These are phyloP conservation scores for Aspergillus steynii DNA, from an alignment of 495 filamentous ascomycete genomes.

Conservation along the genomic window DNA sequence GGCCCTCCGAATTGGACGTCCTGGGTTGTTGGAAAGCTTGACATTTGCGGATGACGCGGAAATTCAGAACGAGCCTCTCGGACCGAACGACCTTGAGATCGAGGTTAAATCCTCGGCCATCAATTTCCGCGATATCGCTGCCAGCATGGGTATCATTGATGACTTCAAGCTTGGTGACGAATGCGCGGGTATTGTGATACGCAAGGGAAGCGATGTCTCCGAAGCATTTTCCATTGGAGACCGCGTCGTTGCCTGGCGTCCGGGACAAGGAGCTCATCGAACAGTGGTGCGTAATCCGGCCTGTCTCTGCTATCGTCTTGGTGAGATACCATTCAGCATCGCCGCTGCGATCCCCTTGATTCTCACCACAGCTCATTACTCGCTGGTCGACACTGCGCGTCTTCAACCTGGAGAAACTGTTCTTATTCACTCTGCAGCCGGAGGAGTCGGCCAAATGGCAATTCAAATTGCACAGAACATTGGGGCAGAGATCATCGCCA, in stretches of 20 bases:
- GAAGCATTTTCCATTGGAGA: background rate
- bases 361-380: background rate
- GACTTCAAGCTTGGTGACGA: slow-evolving; percentile 1
- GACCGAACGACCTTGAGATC: slow-evolving; percentile 2
- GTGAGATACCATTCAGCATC: background rate
- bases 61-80: background rate
- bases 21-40: background rate
- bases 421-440: slow-evolving; percentile 58
- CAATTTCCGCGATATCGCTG: slow-evolving; percentile 3
- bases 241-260: background rate
- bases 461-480: slow-evolving; percentile 54
- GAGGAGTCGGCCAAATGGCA: slow-evolving; percentile 60
- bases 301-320: background rate
- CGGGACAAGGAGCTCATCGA: background rate
- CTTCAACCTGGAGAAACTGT: slow-evolving; percentile 44
- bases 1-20: background rate
- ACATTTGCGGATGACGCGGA: background rate
- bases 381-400: slow-evolving; percentile 1
- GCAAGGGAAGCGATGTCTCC: background rate
- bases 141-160: slow-evolving; percentile 1
- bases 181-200: slow-evolving; percentile 1
- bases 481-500: slow-evolving; percentile 58
- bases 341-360: background rate
- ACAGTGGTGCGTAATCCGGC: slow-evolving; percentile 5
- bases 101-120: slow-evolving; percentile 3